Base-by-base conservation (phyloP, 192 early-diverging fungal species). In the Kickxella alabastrina region DNA sequence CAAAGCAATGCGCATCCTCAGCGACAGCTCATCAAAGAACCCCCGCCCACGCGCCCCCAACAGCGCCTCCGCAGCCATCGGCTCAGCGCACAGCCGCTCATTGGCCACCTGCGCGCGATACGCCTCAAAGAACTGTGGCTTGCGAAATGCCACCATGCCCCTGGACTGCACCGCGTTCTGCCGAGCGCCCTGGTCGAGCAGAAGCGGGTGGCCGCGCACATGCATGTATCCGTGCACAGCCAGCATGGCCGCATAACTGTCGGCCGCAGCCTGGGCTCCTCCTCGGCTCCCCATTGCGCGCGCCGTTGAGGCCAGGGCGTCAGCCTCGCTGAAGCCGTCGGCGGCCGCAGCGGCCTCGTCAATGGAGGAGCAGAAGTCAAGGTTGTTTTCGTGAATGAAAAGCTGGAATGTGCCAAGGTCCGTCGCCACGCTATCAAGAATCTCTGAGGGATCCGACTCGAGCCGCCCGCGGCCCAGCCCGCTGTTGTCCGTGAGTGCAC, bases 341-440 rank as follows among this genome's bases (percentile, higher is more conserved):
- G 70, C 67, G n/a, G 79, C 73, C 3, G 58, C 65, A 9, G 63
- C 57, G 4, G 61, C 65, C 43, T 80, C 82, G 3, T 81, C 75
- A 19, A 83, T 67, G 18, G 39, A 40, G 6, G 47, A 46, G 61
- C 77, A 72, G 53, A 82, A 80, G 6, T 64, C 60, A 0, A 60
- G 35, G 27, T 81, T 78, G 68, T 83, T 83, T 51, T 85, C 77
- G 48, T 85, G 80, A 9, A 85, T 54, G 63, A 69, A 83, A 19
- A 82, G 65, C 3, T 65, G 58, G 17, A 80, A 81, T 10, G 80
- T 60, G 40, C 71, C 59, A 3, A 65, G 59, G 6, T 85, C 83
- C 10, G 80, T 55, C n/a, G 82, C 82, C 12, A 80, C 25, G 8
- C 65, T 73, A 13, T 76, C 77, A 19, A 83, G 49, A 1, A 85